A percentile compares a stretch with the other conserved stretches of the same genome.
phyloP scores from a whole-genome alignment of 2,329 filamentous ascomycete genomes.

The Ceratocystis variospora region DNA sequence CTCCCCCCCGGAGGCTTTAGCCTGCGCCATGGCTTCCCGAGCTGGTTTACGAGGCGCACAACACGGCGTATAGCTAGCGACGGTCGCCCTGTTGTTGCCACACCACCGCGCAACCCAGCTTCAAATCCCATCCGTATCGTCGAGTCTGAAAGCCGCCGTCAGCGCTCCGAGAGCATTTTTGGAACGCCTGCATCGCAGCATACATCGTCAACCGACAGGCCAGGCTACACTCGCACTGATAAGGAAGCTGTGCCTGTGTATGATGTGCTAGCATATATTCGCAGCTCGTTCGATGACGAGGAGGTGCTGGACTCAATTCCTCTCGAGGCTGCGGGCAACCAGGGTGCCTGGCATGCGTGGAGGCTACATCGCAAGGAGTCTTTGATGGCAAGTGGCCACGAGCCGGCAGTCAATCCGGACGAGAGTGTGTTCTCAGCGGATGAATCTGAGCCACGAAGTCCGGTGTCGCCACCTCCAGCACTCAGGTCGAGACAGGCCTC shows the following conservation, averaged over 20 bases:
- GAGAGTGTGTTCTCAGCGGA: constrained; percentile 14
- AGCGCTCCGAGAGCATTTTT: constrained; percentile 11
- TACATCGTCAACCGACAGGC: constrained; percentile 22
- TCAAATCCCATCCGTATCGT: constrained; percentile 5
- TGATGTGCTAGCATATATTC: constrained; percentile 66
- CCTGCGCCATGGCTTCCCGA: constrained; percentile 75
- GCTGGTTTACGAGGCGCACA: constrained; percentile 63
- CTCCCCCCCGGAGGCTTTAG: constrained; percentile 83
- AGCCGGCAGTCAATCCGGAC: not conserved
- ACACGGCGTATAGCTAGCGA: constrained; percentile 29
- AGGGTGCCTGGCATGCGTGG: constrained; percentile 92
- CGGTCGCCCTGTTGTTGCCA: constrained; percentile 21
- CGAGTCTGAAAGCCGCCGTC: constrained; percentile 8
- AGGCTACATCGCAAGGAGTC: constrained; percentile 45
- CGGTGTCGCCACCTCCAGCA: constrained; percentile 17
- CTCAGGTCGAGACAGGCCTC: constrained; percentile 45
- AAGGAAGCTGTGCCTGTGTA: constrained; percentile 41
- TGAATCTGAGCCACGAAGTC: constrained; percentile 14
- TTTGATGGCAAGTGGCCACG: constrained; percentile 31
- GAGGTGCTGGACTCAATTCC: constrained; percentile 64
- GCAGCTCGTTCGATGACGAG: constrained; percentile 67
- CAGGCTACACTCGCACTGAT: constrained; percentile 31
- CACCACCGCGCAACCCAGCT: constrained; percentile 14
- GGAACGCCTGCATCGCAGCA: constrained; percentile 16
- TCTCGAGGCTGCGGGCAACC: constrained; percentile 71